These are phyloP conservation scores for Nakazawaea molendinolei DNA, from an alignment of 805 yeast species.

Conservation along the genomic window DNA sequence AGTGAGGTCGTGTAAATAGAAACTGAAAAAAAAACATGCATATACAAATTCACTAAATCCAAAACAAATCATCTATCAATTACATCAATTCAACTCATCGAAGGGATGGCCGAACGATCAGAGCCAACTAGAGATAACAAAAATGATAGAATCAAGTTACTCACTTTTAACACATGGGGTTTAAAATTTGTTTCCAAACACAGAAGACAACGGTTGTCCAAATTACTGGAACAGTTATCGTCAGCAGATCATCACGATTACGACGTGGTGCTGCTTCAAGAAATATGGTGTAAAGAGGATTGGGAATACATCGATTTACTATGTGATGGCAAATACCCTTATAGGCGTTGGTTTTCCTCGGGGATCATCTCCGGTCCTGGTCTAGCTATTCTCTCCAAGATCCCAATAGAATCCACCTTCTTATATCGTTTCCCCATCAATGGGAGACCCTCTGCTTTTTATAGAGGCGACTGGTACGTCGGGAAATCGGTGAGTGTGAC, in stretches of 20 bases:
- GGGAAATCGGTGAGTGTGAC: conserved; percentile 87
- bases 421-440: conserved; percentile 84
- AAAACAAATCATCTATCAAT: too few relatives aligned
- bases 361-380: conserved; percentile 96
- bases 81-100: too few relatives aligned
- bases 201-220: conserved; percentile 57
- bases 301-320: conserved; percentile 55
- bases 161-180: conserved; percentile 87
- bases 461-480: conserved; percentile 95
- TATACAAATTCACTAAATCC: too few relatives aligned
- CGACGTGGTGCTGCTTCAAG: conserved; percentile 91
- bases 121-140: neutral
- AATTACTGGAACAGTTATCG: conserved; percentile 65
- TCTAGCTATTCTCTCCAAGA: conserved; percentile 71
- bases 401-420: conserved; percentile 76
- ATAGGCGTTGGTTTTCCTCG: conserved; percentile 62
- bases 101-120: too few relatives aligned
- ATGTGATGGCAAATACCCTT: conserved; percentile 48
- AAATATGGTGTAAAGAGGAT: conserved; percentile 84
- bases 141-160: conserved; percentile 32
- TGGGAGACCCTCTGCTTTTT: conserved; percentile 90
- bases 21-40: too few relatives aligned
- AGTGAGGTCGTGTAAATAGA: too few relatives aligned
- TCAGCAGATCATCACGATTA: conserved; percentile 34
- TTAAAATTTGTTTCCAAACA: conserved; percentile 73